Percentiles rank a stretch among this genome's conserved stretches.
Conservation (phyloP, 768 basidiomycete genomes). For the Candolleomyces efflorescens region DNA sequence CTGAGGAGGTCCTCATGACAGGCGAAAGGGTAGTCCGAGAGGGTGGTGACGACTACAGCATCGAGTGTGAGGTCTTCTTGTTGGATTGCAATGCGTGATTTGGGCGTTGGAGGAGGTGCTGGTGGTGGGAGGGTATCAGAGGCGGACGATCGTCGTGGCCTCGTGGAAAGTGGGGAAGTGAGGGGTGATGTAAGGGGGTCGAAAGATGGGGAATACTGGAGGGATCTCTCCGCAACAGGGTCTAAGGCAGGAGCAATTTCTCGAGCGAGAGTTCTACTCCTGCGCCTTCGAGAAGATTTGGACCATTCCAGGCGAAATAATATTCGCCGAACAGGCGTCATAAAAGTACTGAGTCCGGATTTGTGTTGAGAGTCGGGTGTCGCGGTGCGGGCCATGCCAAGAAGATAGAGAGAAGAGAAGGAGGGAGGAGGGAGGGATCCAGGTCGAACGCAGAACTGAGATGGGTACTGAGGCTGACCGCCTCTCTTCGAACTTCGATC, state of each 20-base stretch:
- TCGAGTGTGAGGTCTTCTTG: constrained; percentile 50
- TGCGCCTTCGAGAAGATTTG: constrained; percentile 12
- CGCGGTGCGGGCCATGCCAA: neutral
- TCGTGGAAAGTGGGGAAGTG: too few species aligned
- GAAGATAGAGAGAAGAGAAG: neutral
- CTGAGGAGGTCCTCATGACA: constrained; percentile 70
- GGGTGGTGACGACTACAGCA: constrained; percentile 59
- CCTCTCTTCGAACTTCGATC: neutral
- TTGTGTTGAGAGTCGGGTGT: neutral
- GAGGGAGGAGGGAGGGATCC: neutral
- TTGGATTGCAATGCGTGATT: constrained; percentile 52
- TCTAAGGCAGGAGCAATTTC: constrained; percentile 5
- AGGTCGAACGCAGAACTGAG: neutral
- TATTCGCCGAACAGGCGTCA: constrained; percentile 35
- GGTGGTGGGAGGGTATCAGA: neutral
- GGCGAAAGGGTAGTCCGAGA: constrained; percentile 59
- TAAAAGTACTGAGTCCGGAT: neutral
- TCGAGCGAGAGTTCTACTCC: constrained; percentile 9
- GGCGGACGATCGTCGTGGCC: too few species aligned
- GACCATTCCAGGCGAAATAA: constrained; percentile 36
- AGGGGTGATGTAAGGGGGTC: neutral
- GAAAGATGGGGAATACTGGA: constrained; percentile 1
- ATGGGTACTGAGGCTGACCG: neutral
- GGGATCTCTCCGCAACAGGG: neutral
- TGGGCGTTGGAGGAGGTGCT: neutral